Base-by-base conservation (phyloP, 345 rosid species). In the Eucalyptus marginata region DNA sequence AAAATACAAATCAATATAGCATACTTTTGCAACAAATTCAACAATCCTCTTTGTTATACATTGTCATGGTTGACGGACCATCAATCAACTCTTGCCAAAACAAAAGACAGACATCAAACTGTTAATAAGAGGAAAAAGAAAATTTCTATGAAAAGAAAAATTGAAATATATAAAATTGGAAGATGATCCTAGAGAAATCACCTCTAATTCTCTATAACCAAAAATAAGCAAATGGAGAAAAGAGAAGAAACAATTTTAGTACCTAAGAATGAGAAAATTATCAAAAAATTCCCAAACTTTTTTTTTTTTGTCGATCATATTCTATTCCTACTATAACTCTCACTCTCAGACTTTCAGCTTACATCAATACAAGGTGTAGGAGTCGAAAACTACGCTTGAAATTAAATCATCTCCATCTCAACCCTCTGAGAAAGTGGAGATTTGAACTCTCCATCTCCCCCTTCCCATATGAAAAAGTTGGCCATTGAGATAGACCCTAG, bases 331-430 rank as follows among this genome's bases (percentile, higher is more conserved):
- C 0, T 20, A 0, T 3, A 52, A 52, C 1, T 52, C 1, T 52
- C 5, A 20, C 9, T 51, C 22, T 51, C 2, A 16, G 0, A 52
- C 0, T 52, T 52, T 52, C 20, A 20, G 1, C 2, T 52, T 8
- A 0, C 25, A 52, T 20, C 58, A 7, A 0, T 18, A 1, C 25
- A 52, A 52, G 5, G 5, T 2, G 0, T 52, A 0, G 2, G 25
- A 52, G 5, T 52, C 2, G 0, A 50, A 50, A 50, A 1, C 1
- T 0, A 52, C 1, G 0, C 2, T 52, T 52, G 1, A 52, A 18
- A 52, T 1, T 52, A 52, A 52, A 20, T 52, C 2, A 0, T 52
- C 10, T 0, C 1, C 1, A 52, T 0, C 24, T 0, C 9, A 52
- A 52, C 0, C 1, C 25, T 18, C 0, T 3, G 2, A 52, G 2